Percentiles rank a stretch among this genome's conserved stretches.
Evolutionary conservation across 305 asterid species (phyloP).

Genomic region (Fraxinus paxiana): DNA sequence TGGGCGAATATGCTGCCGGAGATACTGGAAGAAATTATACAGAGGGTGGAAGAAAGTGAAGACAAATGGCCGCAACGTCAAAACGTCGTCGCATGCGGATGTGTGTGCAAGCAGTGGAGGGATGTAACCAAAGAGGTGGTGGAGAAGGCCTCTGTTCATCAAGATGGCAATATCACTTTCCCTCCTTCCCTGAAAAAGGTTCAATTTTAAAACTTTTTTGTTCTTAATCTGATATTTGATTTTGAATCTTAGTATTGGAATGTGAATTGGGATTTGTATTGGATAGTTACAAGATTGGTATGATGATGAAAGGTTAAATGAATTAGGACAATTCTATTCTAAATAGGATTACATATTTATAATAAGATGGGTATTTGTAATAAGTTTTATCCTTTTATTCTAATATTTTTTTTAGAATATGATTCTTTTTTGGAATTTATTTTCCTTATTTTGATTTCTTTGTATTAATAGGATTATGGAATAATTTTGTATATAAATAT

Average conservation of each 20-base stretch:
- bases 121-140: conserved; percentile 70
- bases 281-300: neutral
- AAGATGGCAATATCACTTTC: conserved; percentile 65
- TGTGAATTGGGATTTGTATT: neutral
- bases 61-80: conserved; percentile 80
- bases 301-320: neutral
- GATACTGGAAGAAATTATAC: conserved; percentile 64
- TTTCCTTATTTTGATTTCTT: no score
- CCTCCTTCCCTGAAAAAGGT: conserved; percentile 93
- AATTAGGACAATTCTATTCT: no score
- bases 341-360: no score
- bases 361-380: no score
- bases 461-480: no score
- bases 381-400: no score
- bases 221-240: neutral
- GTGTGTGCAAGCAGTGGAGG: conserved; percentile 94
- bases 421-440: no score
- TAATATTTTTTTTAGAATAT: no score
- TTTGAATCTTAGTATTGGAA: conserved; percentile 1
- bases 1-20: conserved; percentile 90
- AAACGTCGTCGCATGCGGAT: conserved; percentile 79
- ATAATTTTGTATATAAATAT: no score
- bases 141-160: conserved; percentile 38
- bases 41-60: conserved; percentile 67
- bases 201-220: neutral